Base-by-base conservation (phyloP, 441 rosid species). In the Iberis amara region DNA sequence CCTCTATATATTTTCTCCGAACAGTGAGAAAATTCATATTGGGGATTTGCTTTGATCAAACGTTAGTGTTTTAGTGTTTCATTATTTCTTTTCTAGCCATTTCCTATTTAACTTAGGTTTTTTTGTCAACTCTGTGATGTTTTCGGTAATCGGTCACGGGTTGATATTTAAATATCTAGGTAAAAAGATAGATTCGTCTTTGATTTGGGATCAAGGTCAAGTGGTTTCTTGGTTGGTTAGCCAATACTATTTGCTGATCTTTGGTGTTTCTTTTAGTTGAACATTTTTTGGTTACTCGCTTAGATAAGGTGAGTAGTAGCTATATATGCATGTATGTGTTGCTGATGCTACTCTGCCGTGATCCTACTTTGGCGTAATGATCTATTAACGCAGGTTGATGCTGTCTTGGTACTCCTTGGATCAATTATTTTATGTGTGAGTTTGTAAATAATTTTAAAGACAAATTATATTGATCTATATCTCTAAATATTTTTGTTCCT, bases 391-490 rank as follows among this genome's bases (percentile, higher is more conserved):
- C 80, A 92, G 99, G 92, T 79, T 48, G 97, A 89, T 79, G 86
- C 89, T 67, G 76, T 81, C 69, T 62, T 92, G 61, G 50, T 75
- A 44, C 87, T 89, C 44, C 86, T 92, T 52, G 99, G 96, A 54
- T 73, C 59, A 76, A 77, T 92, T 46, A 59, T 82, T 53, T 68
- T 82, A 52, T 69, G 63, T 57, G 97, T 92, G 70, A 80, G 94
- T 79, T 50, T 55, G 56, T 28, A 13, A 57, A 36, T 55, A 33
- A 9, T 7, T 50, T 52, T 11, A n/a, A n/a, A 39, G 21, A 47
- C 6, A 23, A 23, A 2, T 4, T 15, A 23, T 15, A 31, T 21
- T 45, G 39, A 46, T 21, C 40, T 37, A n/a, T 47, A 14, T 31
- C 39, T 42, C 48, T 51, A 55, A 48, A 40, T 49, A 18, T 41